Conservation (phyloP, 2,329 filamentous ascomycete genomes). For the Scolecobasidium constrictum region DNA sequence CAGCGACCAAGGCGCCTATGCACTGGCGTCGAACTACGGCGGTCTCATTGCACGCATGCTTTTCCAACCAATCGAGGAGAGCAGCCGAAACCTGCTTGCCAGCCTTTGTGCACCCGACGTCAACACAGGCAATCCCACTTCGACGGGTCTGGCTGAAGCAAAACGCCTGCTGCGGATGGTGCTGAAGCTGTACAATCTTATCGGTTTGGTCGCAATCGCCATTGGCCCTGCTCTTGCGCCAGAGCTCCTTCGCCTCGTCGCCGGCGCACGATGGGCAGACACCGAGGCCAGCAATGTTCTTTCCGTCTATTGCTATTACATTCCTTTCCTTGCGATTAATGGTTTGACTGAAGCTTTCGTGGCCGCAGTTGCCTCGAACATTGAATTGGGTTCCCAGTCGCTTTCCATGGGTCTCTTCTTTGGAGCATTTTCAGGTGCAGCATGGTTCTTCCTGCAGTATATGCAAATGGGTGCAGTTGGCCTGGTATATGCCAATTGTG, state of each 20-base stretch:
- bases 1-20: slow-evolving; percentile 79
- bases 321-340: slow-evolving; percentile 85
- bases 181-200: slow-evolving; percentile 60
- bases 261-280: slow-evolving; percentile 64
- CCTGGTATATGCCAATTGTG: slow-evolving; percentile 72
- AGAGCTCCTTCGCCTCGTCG: slow-evolving; percentile 60
- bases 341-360: slow-evolving; percentile 90
- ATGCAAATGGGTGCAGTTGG: slow-evolving; percentile 64
- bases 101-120: slow-evolving; percentile 51
- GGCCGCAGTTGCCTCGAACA: slow-evolving; percentile 67
- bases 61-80: slow-evolving; percentile 93
- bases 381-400: slow-evolving; percentile 66
- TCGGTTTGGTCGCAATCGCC: slow-evolving; percentile 57
- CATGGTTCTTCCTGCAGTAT: slow-evolving; percentile 63
- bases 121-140: neutral
- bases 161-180: slow-evolving; percentile 49
- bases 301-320: slow-evolving; percentile 78
- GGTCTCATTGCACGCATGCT: slow-evolving; percentile 78
- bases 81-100: slow-evolving; percentile 80
- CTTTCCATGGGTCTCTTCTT: slow-evolving; percentile 80
- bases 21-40: slow-evolving; percentile 85
- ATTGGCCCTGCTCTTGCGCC: slow-evolving; percentile 69
- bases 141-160: slow-evolving; percentile 22
- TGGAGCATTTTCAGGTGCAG: slow-evolving; percentile 59
- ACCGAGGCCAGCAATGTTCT: slow-evolving; percentile 66